Evolutionary conservation across 1,284 basidiomycete species (phyloP), one percentile per base, ranked within the genome.

Genomic region (Volvariella surrecta): DNA sequence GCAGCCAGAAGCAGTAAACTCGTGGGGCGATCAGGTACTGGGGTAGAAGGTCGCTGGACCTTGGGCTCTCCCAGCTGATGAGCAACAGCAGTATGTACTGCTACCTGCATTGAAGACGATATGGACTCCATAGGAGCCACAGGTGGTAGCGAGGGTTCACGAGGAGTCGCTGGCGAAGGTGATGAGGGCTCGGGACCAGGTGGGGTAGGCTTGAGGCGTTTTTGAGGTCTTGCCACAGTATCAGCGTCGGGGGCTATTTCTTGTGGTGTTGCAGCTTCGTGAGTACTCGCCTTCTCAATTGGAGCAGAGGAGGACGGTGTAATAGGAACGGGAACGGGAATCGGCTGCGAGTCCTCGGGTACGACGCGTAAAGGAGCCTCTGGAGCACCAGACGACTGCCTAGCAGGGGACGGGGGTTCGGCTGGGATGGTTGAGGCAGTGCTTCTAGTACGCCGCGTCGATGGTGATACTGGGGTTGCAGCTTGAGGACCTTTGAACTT

Each of bases 1-100:
- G 77, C 79, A 42, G 74, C 63, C 32, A 70, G 66, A 55, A 81
- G 55, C 28, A 71, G 52, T 53, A 65, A 43, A 55, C 34, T 40
- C 28, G 42, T 42, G 22, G 30, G 35, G 20, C 34, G 18, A 37
- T 39, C 45, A 6, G 13, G 32, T 6, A 11, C 24, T 11, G 6
- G 24, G 24, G 24, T 28, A 28, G 24, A 11, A 6, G 24, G 24
- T 6, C 6, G 6, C 24, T 6, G 24, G 6, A 28, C 11, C 24
- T 11, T 28, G 24, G 24, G 11, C 24, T 28, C 24, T 11, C 6
- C 24, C 6, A 11, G 6, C 24, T 6, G 11, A 6, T 28, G 24
- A 6, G 6, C 24, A 28, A 6, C 24, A 28, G 24, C 21, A 34
- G 32, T 24, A 45, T 31, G 39, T 31, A 31, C n/a, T n/a, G 44